Evolutionary conservation across 805 yeast species (phyloP), one percentile per base, ranked within the genome.

Genomic region (Metschnikowia dekortorum): DNA sequence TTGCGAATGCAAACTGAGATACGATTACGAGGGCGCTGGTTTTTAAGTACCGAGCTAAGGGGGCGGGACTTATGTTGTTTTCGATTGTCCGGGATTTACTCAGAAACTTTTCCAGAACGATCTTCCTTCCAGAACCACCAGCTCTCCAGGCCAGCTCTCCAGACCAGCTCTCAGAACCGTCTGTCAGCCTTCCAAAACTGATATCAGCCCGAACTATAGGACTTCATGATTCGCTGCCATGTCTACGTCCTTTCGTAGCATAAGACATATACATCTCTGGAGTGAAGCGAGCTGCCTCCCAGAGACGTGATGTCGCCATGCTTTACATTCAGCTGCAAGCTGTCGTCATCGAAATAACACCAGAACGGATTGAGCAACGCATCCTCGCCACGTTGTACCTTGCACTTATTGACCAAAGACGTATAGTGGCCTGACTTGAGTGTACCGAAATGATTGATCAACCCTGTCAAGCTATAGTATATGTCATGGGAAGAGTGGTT

Each of bases 361-460:
- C 94, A 87, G 56, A 72, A 71, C 33, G 83, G 83, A 39, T 60
- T 54, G 10, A 36, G 46, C 51, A 75, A 73, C 6, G 67, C 65
- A 41, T 71, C 63, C 22, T 35, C 33, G 16, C 43, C 31, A 10
- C 40, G 51, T 13, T 49, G 49, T 13, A 44, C 44, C 6, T 53
- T 54, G 1, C 71, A 60, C 57, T 76, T 83, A 57, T 83, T 79
- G 2, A 84, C 83, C 42, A 84, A 66, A 0, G 89, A 73, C 1
- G 91, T 87, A 61, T 87, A 87, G 64, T 87, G 95, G 0, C 95
- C 95, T 45, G 87, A 82, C 51, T 81, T 78, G 48, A 85, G 68
- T 39, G 79, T 79, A 1, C 95, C 94, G 50, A 76, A 73, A 62
- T 87, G 95, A 60, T 85, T 86, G 4, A 87, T 83, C 53, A 85